Evolutionary conservation across 164 flowering plant species (phyloP), one percentile per base, ranked within the genome.

Genomic region (Vitis riparia): DNA sequence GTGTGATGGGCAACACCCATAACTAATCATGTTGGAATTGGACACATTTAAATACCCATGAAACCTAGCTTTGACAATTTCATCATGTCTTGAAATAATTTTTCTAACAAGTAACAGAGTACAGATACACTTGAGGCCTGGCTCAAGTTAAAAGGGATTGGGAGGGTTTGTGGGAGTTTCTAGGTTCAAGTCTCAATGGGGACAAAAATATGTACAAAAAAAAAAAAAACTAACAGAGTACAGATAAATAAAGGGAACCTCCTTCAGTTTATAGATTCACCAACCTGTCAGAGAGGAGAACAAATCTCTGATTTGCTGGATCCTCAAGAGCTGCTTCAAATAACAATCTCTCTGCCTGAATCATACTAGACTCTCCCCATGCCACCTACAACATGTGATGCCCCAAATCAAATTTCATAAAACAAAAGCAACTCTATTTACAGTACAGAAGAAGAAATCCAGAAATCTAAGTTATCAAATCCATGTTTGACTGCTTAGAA

Each of bases 351-450:
- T 95, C 97, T 1, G 98, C 99, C 72, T 79, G 78, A 73, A 95
- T 90, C 99, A 93, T 93, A 80, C 89, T 93, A 8, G 96, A 79
- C 63, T 91, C 91, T 67, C 99, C 99, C 99, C 98, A 95, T 14
- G 19, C 81, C 53, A 95, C 99, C 99, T 95, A 66, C 68, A 82
- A 55, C 52, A 65, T n/a, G 13, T 11, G 15, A 68, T 48, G 17
- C 77, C 9, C 53, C 3, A 8, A 23, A 23, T 55, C 59, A 80
- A 72, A 44, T 19, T 16, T 55, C 56, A 44, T 15, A 30, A 63
- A 27, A 64, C 5, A 50, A 30, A 7, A 51, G 32, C 67, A 65
- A 37, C 12, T 49, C 48, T 59, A 61, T 51, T 51, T 47, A 6
- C 50, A 59, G 16, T 8, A 15, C 13, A 50, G 32, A 50, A 48